Conservation (phyloP, 371 early-diverging fungal genomes). For the Mucor lusitanicus region DNA sequence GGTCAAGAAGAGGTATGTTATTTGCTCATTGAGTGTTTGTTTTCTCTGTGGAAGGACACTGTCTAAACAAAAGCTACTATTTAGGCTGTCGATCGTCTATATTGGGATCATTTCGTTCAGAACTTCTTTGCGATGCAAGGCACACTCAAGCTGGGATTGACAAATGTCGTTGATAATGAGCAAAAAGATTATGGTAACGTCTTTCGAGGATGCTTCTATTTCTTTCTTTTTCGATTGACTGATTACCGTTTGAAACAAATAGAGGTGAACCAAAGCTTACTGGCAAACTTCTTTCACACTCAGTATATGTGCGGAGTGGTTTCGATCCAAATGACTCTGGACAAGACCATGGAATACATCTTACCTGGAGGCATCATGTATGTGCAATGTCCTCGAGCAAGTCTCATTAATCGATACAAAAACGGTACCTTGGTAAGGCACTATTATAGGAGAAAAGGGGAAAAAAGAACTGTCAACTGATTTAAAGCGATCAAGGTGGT, state of each 20-base stretch:
- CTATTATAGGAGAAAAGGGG: not conserved
- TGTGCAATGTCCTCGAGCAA: slow-evolving; percentile 45
- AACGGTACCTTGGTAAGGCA: slow-evolving; percentile 37
- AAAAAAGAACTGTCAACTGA: not conserved
- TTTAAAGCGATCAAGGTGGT: slow-evolving; percentile 17
- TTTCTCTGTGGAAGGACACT: not conserved
- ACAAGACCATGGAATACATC: slow-evolving; percentile 46
- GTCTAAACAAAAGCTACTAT: not conserved
- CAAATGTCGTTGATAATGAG: slow-evolving; percentile 25
- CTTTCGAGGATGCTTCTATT: not conserved
- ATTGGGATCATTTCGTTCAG: slow-evolving; percentile 41
- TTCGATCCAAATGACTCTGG: slow-evolving; percentile 45
- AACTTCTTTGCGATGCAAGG: slow-evolving; percentile 36
- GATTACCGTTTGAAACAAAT: not conserved
- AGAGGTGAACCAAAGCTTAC: slow-evolving; percentile 32
- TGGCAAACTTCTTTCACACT: slow-evolving; percentile 42
- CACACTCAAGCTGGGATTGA: slow-evolving; percentile 30
- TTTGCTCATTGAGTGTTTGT: not conserved
- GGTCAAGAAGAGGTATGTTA: slow-evolving; percentile 29
- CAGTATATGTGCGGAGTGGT: slow-evolving; percentile 41
- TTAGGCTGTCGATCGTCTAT: slow-evolving; percentile 31
- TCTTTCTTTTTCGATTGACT: not conserved
- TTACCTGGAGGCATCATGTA: slow-evolving; percentile 35
- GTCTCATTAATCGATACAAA: slow-evolving; percentile 37
- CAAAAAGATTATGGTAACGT: slow-evolving; percentile 30